A percentile compares a stretch with the other conserved stretches of the same genome.
phyloP scores from a whole-genome alignment of 176 grass and related monocot species.

The Avena sativa region DNA sequence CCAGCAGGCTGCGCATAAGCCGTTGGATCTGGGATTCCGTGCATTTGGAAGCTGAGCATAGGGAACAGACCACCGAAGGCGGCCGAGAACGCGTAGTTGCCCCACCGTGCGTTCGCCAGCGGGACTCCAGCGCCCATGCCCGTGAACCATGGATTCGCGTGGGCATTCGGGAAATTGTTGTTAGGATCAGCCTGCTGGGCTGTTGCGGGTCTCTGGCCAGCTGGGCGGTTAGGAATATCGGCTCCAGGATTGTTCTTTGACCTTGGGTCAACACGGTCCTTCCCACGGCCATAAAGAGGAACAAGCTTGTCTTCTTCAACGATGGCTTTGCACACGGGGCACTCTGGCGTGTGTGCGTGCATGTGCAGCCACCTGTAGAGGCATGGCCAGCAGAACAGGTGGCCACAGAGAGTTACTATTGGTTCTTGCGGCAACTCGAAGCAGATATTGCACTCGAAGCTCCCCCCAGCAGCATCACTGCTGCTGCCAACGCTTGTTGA shows the following conservation, averaged over 20 bases:
- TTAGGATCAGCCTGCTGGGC: slow-evolving; percentile 68
- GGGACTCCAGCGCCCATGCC: slow-evolving; percentile 49
- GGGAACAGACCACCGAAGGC: slow-evolving; percentile 86
- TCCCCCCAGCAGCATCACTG: slow-evolving; percentile 49
- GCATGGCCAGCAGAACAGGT: slow-evolving; percentile 96
- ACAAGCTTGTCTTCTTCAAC: slow-evolving; percentile 94
- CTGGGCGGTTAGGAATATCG: slow-evolving; percentile 79
- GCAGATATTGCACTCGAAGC: slow-evolving; percentile 95
- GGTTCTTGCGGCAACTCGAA: slow-evolving; percentile 93
- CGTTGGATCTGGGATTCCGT: slow-evolving; percentile 68
- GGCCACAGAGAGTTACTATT: slow-evolving; percentile 87
- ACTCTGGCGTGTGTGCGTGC: slow-evolving; percentile 76
- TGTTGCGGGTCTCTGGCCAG: slow-evolving; percentile 80
- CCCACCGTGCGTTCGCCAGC: slow-evolving; percentile 53
- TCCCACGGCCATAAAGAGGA: slow-evolving; percentile 87
- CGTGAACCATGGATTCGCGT: slow-evolving; percentile 68
- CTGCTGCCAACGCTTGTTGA: slow-evolving; percentile 53
- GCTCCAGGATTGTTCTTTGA: slow-evolving; percentile 69
- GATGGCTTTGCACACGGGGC: slow-evolving; percentile 94
- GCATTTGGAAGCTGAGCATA: slow-evolving; percentile 89
- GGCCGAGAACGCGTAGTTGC: slow-evolving; percentile 82
- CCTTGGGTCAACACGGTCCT: slow-evolving; percentile 83
- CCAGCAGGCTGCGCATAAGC: slow-evolving; percentile 71
- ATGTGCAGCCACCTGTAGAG: slow-evolving; percentile 87
- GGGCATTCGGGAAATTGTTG: slow-evolving; percentile 51